phyloP scores from a whole-genome alignment of 208 protist genomes.

The Wallacemonas collosoma region DNA sequence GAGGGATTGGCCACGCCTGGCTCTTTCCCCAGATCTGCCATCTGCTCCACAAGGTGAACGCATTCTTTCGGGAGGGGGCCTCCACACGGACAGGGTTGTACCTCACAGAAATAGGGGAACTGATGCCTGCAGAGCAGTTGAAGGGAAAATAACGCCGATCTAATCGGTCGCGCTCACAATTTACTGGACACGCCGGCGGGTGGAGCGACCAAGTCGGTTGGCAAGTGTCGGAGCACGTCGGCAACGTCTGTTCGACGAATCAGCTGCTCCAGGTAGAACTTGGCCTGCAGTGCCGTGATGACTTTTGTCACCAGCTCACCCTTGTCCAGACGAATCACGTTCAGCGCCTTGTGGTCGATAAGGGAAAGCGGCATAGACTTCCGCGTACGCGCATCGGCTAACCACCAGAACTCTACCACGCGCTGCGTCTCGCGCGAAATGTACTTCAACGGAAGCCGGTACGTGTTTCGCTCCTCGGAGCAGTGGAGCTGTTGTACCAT shows the following conservation, averaged over 20 bases:
- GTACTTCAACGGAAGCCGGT: constrained; percentile 65
- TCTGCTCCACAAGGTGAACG: too few relatives aligned
- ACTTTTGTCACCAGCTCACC: constrained; percentile 54
- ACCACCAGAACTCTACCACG: constrained; percentile 61
- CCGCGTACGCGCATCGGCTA: constrained; percentile 31
- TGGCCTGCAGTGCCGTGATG: constrained; percentile 76
- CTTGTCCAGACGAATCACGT: constrained; percentile 62
- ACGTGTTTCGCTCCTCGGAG: constrained; percentile 43
- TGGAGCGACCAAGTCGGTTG: constrained; percentile 7
- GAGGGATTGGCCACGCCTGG: too few relatives aligned
- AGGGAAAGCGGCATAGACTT: constrained; percentile 52
- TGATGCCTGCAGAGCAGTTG: too few relatives aligned
- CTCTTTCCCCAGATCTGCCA: too few relatives aligned
- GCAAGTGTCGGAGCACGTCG: constrained; percentile 26
- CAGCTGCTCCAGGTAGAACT: constrained; percentile 71
- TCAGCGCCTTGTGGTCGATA: constrained; percentile 79
- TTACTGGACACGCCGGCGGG: constrained; percentile 5
- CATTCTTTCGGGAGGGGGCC: too few relatives aligned
- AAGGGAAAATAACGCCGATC: too few relatives aligned
- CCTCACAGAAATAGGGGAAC: too few relatives aligned
- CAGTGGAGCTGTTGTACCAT: constrained; percentile 66
- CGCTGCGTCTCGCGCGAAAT: constrained; percentile 48
- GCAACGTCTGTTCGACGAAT: constrained; percentile 38
- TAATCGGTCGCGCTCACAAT: background rate
- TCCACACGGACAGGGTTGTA: too few relatives aligned